Percentiles rank a stretch among this genome's conserved stretches.
phyloP scores from a whole-genome alignment of 495 filamentous ascomycete genomes.

The Hypomontagnella monticulosa region DNA sequence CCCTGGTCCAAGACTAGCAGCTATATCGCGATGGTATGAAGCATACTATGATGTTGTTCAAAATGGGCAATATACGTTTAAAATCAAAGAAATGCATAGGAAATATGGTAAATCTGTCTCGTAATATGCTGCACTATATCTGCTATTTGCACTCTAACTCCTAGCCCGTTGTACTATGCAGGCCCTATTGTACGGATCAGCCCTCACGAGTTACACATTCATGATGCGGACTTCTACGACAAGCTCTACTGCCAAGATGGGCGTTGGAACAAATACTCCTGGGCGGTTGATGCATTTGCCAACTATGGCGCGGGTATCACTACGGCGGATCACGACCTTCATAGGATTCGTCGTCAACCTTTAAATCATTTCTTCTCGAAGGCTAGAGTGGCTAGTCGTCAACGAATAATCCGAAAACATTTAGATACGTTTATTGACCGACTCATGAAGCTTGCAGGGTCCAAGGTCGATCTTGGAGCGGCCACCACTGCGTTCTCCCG shows the following conservation, averaged over 20 bases:
- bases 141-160: not conserved
- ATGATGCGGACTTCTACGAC: slow-evolving; percentile 44
- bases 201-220: slow-evolving; percentile 47
- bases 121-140: too few relatives aligned
- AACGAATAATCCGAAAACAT: slow-evolving; percentile 40
- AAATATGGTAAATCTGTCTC: slow-evolving; percentile 14
- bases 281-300: slow-evolving; percentile 40
- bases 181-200: slow-evolving; percentile 49
- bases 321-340: slow-evolving; percentile 38
- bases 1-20: slow-evolving; percentile 16
- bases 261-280: slow-evolving; percentile 45
- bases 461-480: slow-evolving; percentile 44
- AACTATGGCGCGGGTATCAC: slow-evolving; percentile 28
- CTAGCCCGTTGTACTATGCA: slow-evolving; percentile 12
- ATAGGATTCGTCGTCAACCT: slow-evolving; percentile 40
- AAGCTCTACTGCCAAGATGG: slow-evolving; percentile 45
- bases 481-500: slow-evolving; percentile 43
- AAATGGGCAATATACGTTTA: slow-evolving; percentile 15
- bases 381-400: slow-evolving; percentile 33
- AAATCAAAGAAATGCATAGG: slow-evolving; percentile 13
- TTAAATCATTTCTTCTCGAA: slow-evolving; percentile 45
- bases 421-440: slow-evolving; percentile 38
- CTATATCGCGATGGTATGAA: slow-evolving; percentile 9
- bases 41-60: slow-evolving; percentile 8
- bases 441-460: slow-evolving; percentile 28